These are phyloP conservation scores for Tylopilus subfusipes DNA, from an alignment of 768 basidiomycete species.

Conservation along the genomic window DNA sequence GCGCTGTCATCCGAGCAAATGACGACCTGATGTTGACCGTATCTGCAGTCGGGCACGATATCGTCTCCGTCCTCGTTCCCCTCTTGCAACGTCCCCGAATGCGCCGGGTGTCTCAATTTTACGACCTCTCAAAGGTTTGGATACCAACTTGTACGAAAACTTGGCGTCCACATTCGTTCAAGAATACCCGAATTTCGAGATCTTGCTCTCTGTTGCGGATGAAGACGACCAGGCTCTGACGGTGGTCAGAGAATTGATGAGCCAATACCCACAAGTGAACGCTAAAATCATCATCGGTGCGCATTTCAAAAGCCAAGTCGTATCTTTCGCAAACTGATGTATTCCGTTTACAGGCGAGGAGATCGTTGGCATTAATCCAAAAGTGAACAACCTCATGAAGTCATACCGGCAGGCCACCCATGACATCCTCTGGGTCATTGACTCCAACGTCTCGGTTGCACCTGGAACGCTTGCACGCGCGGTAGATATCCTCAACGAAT, in stretches of 20 bases:
- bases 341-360: slow-evolving; percentile 58
- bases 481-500: slow-evolving; percentile 65
- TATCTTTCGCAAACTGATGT: background rate
- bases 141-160: slow-evolving; percentile 94
- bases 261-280: slow-evolving; percentile 73
- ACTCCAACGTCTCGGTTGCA: slow-evolving; percentile 86
- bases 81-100: slow-evolving; percentile 47
- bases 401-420: slow-evolving; percentile 77
- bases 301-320: slow-evolving; percentile 16
- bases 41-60: slow-evolving; percentile 69
- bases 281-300: slow-evolving; percentile 75
- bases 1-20: background rate
- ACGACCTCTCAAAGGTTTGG: slow-evolving; percentile 91
- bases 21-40: slow-evolving; percentile 1
- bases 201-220: slow-evolving; percentile 88
- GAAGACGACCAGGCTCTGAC: slow-evolving; percentile 84
- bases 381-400: slow-evolving; percentile 92
- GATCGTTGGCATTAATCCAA: slow-evolving; percentile 88
- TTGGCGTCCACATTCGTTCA: slow-evolving; percentile 90
- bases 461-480: slow-evolving; percentile 79
- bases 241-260: slow-evolving; percentile 73
- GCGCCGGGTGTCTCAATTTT: slow-evolving; percentile 91
- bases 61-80: slow-evolving; percentile 60
- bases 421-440: slow-evolving; percentile 94
- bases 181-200: slow-evolving; percentile 88